Conservation (phyloP, 148 eudicot genomes). For the Chenopodium suecicum region DNA sequence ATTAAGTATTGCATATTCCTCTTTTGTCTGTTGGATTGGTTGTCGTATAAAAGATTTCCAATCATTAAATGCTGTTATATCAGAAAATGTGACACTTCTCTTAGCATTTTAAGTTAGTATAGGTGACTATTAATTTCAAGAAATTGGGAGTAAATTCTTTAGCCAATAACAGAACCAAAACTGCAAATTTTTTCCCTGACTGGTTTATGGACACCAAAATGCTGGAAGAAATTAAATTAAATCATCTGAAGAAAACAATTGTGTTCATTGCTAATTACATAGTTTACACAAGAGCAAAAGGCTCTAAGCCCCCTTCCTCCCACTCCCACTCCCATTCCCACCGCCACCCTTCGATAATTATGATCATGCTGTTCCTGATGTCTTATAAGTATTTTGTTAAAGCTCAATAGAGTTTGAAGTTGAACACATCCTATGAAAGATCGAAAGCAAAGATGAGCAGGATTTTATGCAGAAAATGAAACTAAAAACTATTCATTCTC, state of each 20-base stretch:
- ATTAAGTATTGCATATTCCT: neutral
- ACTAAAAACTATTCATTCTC: constrained; percentile 9
- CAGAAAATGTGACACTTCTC: neutral
- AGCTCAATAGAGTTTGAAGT: neutral
- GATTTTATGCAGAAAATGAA: neutral
- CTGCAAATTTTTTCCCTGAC: neutral
- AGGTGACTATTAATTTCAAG: neutral
- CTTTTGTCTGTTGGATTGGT: neutral
- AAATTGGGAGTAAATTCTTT: neutral
- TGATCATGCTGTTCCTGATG: no score
- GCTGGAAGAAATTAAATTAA: neutral
- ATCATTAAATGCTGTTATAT: no score
- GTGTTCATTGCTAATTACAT: neutral
- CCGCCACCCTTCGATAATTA: no score
- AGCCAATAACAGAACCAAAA: neutral
- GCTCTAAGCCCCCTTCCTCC: neutral
- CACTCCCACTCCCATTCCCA: no score
- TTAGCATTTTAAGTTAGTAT: no score
- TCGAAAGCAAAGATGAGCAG: neutral
- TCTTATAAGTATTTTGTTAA: neutral
- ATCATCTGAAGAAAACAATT: no score
- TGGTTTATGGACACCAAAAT: neutral
- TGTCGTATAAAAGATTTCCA: neutral
- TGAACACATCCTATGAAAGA: neutral
- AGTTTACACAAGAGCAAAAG: neutral